Evolutionary conservation across 768 basidiomycete species (phyloP).

Genomic region (Amanita phalloides): DNA sequence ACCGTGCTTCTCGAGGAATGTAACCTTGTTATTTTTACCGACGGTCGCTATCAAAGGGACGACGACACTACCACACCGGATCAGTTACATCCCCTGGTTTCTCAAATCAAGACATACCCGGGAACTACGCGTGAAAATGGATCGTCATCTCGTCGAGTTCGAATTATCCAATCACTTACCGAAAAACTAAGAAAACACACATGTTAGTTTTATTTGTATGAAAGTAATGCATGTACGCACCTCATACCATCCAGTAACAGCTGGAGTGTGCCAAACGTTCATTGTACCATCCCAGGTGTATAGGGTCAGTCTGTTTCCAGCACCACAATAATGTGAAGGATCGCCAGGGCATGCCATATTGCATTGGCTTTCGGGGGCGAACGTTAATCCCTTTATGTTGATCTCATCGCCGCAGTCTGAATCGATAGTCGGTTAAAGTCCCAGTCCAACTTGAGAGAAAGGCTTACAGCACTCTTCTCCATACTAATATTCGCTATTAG

Average conservation of each 20-base stretch:
- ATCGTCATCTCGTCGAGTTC: not conserved
- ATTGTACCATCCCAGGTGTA: constrained; percentile 45
- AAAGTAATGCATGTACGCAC: constrained; percentile 21
- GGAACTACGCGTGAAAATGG: constrained; percentile 23
- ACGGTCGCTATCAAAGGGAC: constrained; percentile 68
- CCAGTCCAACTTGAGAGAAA: too few species aligned
- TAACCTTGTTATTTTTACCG: constrained; percentile 74
- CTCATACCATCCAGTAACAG: constrained; percentile 60
- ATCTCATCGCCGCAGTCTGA: constrained; percentile 62
- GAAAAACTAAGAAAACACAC: constrained; percentile 26
- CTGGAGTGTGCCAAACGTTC: constrained; percentile 56
- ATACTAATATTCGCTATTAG: constrained; percentile 23
- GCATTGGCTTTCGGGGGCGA: constrained; percentile 33
- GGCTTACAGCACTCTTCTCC: constrained; percentile 66
- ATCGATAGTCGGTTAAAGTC: not conserved
- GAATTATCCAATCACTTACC: constrained; percentile 19
- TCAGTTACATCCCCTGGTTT: constrained; percentile 5
- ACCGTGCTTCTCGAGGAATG: constrained; percentile 67
- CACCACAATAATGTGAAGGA: constrained; percentile 59
- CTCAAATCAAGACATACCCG: constrained; percentile 24
- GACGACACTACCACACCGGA: constrained; percentile 35
- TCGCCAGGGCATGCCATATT: constrained; percentile 57
- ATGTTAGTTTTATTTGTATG: not conserved
- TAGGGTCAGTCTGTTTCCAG: constrained; percentile 37
- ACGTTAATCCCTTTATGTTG: constrained; percentile 35